Evolutionary conservation across 371 early-diverging fungal genomes (phyloP), one percentile per base, ranked within the genome.

Genomic region (Saksenaea vasiformis): DNA sequence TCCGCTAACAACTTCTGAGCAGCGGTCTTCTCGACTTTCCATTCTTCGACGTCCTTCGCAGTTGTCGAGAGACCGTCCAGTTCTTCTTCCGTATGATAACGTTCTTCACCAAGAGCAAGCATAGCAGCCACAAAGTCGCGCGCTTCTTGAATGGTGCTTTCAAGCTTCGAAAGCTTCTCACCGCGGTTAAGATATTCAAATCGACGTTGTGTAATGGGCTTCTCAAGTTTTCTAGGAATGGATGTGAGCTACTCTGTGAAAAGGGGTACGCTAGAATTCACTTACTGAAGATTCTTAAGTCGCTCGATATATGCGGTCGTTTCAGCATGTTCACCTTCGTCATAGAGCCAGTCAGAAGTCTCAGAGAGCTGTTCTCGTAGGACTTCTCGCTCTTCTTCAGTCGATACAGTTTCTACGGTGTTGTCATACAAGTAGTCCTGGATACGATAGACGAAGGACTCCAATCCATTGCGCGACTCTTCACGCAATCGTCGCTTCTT

Each of bases 261-360:
- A 15, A 38, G 22, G 26, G 9, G 24, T 28, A 4, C 9, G 38
- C n/a, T n/a, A 14, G 26, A 15, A 58, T 36, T 19, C 0, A 73
- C 76, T 69, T 76, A 80, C 79, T 74, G 82, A 14, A 88, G 77
- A 15, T 73, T 75, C 27, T 76, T 72, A 36, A 87, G 74, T 22
- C 83, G 82, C 7, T 67, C 72, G 43, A 70, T 70, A 60, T 82
- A 87, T 9, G 76, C 80, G 5, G 66, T 37, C 0, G 86, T 82
- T 39, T 80, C 79, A 0, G 93, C 93, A 3, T 80, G 66, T 63
- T 91, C 93, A 9, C 86, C 92, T 34, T 90, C 87, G 53, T 90
- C 93, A 62, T 95, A 90, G 13, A 95, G 71, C 99, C 99, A 98
- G 7, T 93, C 94, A 1, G 91, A 85, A 3, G 86, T 77, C 17